Base-by-base conservation (phyloP, 495 filamentous ascomycete species). In the Staphylotrichum longicolle region DNA sequence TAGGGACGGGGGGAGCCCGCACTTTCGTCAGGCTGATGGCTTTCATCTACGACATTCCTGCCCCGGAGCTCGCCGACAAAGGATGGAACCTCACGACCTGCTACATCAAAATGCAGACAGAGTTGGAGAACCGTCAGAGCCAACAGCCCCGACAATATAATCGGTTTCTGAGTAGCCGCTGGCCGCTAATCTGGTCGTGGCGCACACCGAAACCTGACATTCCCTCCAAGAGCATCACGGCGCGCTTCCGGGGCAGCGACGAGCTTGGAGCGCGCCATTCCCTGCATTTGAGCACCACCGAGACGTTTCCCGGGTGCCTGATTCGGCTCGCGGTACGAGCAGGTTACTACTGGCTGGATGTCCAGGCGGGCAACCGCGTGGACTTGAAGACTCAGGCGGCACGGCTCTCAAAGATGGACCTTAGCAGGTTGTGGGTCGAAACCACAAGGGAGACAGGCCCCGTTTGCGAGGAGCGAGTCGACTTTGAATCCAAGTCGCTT, bases 61-160 rank as follows among this genome's bases (percentile, higher is more conserved):
- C 15, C 15, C 3, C 6, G 15, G 45, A 30, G 6, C 1, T 48
- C 15, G 7, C 4, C 4, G 6, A 30, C 2, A 1, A 6, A 7
- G 6, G 20, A 48, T 27, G 45, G 15, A 5, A 3, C 4, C 8
- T 11, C 45, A 48, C 1, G 45, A 48, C 6, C 45, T 48, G 45
- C 15, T 48, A 30, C 45, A 48, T 48, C 45, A 48, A 50, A n/a
- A 50, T 32, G 46, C 44, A 48, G 46, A 45, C 42, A 6, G 12
- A 32, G 15, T 1, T 20, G 7, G 5, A 27, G 6, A 48, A 3
- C n/a, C n/a, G n/a, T n/a, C n/a, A n/a, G n/a, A n/a, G n/a, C n/a
- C n/a, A n/a, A n/a, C n/a, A n/a, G n/a, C n/a, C n/a, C n/a, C n/a
- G n/a, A n/a, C n/a, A n/a, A n/a, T n/a, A n/a, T n/a, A n/a, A n/a